Evolutionary conservation across 73 alveolate genomes (phyloP), one percentile per base, ranked within the genome.

Genomic region (Uronychia setigera): DNA sequence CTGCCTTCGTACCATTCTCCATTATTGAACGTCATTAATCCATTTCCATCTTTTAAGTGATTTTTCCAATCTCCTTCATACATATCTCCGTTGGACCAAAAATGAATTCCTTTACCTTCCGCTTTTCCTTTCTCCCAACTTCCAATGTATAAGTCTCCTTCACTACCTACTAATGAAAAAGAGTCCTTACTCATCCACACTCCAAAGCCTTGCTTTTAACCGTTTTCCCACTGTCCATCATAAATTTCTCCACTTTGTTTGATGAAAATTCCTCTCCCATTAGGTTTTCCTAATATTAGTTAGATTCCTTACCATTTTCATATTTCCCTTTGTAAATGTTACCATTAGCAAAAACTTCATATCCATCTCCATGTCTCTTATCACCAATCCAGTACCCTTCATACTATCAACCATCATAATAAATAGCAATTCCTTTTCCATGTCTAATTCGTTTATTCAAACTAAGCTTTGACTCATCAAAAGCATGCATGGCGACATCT

Each of bases 201-300:
- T 19, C 67, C 67, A 11, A 46, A 46, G 67, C 67, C 67, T 46
- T 46, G 67, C 67, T 46, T 46, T 19, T 46, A 31, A 33, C 77
- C 77, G 32, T 29, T n/a, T n/a, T 31, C 84, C 77, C 84, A 77
- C 9, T 77, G 78, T 29, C 78, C 84, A 5, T 77, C 84, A 33
- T 31, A 31, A 9, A 31, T 19, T 29, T 27, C 77, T 11, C 84
- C 84, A 9, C 28, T 33, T 77, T 9, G 26, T 14, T n/a, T 27
- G 31, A 31, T 9, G 27, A 31, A 19, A 9, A 77, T 19, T 19
- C 84, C 84, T 11, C n/a, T 1, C 13, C 84, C 84, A 32, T 77
- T 26, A 19, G 60, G 60, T 14, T 31, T 29, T 29, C 84, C 84
- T 77, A 46, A 46, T 46, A 19, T 46, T 11, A 46, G 67, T 19